Percentiles rank a stretch among this genome's conserved stretches.
phyloP scores from a whole-genome alignment of 192 early-diverging fungal genomes.

The Fimicolochytrium jonesii region DNA sequence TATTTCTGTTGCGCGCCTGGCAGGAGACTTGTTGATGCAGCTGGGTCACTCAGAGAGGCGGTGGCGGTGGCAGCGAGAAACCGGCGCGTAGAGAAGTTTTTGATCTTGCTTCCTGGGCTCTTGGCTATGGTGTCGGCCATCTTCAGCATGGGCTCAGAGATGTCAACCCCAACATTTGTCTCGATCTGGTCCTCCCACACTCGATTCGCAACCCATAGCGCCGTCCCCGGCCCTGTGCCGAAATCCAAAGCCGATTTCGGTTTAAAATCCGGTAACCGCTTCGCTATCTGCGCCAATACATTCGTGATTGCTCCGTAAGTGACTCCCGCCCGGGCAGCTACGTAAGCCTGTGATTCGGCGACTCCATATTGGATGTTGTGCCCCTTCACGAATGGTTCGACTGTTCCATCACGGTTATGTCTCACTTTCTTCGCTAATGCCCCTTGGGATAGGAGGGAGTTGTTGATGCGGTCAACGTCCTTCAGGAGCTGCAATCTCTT shows the following conservation, averaged over 20 bases:
- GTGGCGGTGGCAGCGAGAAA: constrained; percentile 55
- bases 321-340: constrained; percentile 57
- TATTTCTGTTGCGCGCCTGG: constrained; percentile 25
- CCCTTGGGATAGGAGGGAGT: constrained; percentile 14
- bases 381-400: constrained; percentile 25
- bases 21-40: no score
- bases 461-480: constrained; percentile 2
- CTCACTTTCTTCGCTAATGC: not conserved
- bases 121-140: constrained; percentile 43
- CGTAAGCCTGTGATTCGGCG: constrained; percentile 68
- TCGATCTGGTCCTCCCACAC: constrained; percentile 45
- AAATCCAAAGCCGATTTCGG: constrained; percentile 71
- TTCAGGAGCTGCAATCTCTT: constrained; percentile 4
- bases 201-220: constrained; percentile 66
- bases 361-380: constrained; percentile 69
- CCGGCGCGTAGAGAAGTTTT: constrained; percentile 44
- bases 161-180: constrained; percentile 62
- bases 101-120: constrained; percentile 31
- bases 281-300: constrained; percentile 59
- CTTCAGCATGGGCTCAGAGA: constrained; percentile 72
- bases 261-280: constrained; percentile 57
- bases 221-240: constrained; percentile 80
- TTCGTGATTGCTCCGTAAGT: constrained; percentile 67
- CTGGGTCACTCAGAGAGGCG: no score
- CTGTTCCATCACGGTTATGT: not conserved